Base-by-base conservation (phyloP, 2,329 filamentous ascomycete genomes). In the Daldinia sp. region DNA sequence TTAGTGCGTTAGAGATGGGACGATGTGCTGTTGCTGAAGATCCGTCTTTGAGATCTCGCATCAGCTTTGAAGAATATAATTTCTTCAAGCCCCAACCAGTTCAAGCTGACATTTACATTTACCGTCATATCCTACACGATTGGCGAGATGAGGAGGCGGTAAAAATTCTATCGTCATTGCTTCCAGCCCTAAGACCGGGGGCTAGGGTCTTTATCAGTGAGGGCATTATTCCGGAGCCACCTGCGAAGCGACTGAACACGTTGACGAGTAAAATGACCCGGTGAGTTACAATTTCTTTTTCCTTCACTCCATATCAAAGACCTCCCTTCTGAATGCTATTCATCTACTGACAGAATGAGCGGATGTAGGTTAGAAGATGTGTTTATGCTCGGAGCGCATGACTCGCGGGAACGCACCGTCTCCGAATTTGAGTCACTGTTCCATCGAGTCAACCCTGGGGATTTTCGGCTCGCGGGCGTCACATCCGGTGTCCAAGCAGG, bases 31-130 rank as follows among this genome's bases (percentile, higher is more conserved):
- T 66, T 35, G 63, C 59, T 15, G 28, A 28, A 13, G 66, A 69
- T 46, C 15, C 54, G 10, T 69, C 66, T 26, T 23, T 69, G 6
- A 18, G 35, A 33, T 69, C 69, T 13, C 63, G 63, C 30, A 61
- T 71, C 15, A 65, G 37, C 10, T 71, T 69, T 61, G 26, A 46
- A 6, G 69, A 65, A n/a, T 65, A 71, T 35, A 26, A 67, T 23
- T 71, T 71, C 67, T 71, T 67, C 50, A 55, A 60, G 6, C 60
- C 69, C 18, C 69, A 71, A 10, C 54, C 69, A 6, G 51, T 69
- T 13, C 23, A 58, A 44, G 69, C 69, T 7, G 67, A 71, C 28
- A 61, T 69, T 9, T 71, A 71, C 18, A 65, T 71, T n/a, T 67
- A 60, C 44, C 63, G 67, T 6, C 69, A 71, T 20, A 65, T 71